Base-by-base conservation (phyloP, 129 eudicot genomes). In the Artemisia tridentata region DNA sequence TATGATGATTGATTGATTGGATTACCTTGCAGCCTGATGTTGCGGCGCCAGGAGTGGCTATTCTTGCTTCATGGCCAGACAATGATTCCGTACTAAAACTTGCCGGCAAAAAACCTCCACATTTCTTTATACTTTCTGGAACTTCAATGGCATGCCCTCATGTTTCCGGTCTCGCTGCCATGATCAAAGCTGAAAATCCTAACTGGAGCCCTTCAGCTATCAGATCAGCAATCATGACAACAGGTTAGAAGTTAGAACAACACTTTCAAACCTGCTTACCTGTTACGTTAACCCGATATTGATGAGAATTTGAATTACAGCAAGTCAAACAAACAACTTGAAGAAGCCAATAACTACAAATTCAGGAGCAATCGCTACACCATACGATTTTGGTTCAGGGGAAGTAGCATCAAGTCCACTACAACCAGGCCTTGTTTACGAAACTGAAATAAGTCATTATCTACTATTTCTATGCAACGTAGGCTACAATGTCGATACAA, bases 91-190 rank as follows among this genome's bases (percentile, higher is more conserved):
- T 59, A 4, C 81, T 47, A 52, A 77, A 80, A 41, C 72, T 86
- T 20, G 64, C 76, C 0, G 91, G 81, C 41, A 81, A 67, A 49
- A 72, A 47, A 1, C 80, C 85, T 18, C 91, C 96, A 0, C 80
- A 15, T n/a, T 91, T 75, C 75, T 75, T 73, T 50, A 17, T 88
- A 63, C 67, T 88, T 46, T 92, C 96, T 0, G 98, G 98, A 68
- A 92, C 98, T 47, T 92, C 96, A 7, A 92, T 92, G 98, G 66
- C 98, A 11, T 84, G 96, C 72, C 96, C 96, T 3, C 98, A 92
- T 41, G 89, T 92, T 55, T 72, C 98, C 2, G 98, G 95, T 27
- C 47, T 92, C 6, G 89, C 83, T 25, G 98, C 95, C 56, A 63
- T 75, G 51, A 78, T 89, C 29, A 88, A 89, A 73, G 79, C 96